Conservation (phyloP, 768 basidiomycete genomes). For the Trametes cinnabarina region DNA sequence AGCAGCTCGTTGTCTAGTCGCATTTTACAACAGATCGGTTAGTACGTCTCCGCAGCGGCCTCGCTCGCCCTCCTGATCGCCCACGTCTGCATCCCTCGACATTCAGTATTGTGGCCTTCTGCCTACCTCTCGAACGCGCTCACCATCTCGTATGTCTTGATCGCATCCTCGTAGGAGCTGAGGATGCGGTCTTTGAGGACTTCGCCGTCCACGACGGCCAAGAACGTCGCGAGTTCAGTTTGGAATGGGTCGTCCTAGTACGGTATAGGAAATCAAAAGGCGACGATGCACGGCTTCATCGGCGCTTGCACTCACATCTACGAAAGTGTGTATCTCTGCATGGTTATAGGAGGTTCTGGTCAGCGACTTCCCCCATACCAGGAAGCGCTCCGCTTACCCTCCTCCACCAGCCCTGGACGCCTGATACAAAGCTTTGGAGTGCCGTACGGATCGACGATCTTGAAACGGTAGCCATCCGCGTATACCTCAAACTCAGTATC, state of each 20-base stretch:
- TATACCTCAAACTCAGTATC: slow-evolving; percentile 46
- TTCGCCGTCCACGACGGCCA: slow-evolving; percentile 37
- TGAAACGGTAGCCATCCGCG: slow-evolving; percentile 44
- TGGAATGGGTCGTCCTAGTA: slow-evolving; percentile 21
- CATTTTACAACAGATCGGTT: not conserved
- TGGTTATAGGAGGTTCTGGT: slow-evolving; percentile 29
- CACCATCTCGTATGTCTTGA: slow-evolving; percentile 39
- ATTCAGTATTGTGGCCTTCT: too few relatives aligned
- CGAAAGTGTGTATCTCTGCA: slow-evolving; percentile 39
- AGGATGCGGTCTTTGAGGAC: slow-evolving; percentile 33
- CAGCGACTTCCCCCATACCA: not conserved
- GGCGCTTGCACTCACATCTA: slow-evolving; percentile 5
- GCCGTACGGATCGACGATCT: slow-evolving; percentile 44
- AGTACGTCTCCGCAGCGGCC: not conserved
- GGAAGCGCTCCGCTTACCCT: slow-evolving; percentile 14
- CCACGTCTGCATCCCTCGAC: slow-evolving; percentile 10
- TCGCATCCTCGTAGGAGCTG: slow-evolving; percentile 42
- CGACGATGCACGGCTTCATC: not conserved
- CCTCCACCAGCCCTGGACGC: slow-evolving; percentile 24
- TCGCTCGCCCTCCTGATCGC: slow-evolving; percentile 14
- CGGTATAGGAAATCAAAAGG: not conserved
- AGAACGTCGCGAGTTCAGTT: slow-evolving; percentile 21
- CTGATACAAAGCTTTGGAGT: slow-evolving; percentile 46
- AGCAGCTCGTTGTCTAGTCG: too few relatives aligned
- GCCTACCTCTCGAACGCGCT: too few relatives aligned